These are phyloP conservation scores for Aspergillus neoniger DNA, from an alignment of 2,329 filamentous ascomycete species.

Conservation along the genomic window DNA sequence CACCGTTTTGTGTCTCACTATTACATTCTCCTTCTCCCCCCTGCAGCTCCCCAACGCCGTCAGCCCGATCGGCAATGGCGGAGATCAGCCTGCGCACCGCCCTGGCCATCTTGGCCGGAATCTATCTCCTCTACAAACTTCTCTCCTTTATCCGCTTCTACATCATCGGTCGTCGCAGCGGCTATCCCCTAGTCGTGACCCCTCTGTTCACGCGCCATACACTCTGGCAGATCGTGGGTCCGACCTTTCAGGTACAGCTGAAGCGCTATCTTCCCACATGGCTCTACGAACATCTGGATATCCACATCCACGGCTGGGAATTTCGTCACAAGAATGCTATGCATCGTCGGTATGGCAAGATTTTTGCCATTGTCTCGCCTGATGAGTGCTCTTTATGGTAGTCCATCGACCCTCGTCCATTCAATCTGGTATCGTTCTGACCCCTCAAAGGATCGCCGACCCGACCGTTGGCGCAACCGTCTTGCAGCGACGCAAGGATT, in stretches of 20 bases:
- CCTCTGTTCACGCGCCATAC: constrained; percentile 26
- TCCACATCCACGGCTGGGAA: constrained; percentile 37
- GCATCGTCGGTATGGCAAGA: constrained; percentile 31
- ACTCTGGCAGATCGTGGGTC: constrained; percentile 32
- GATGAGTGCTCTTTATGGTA: constrained; percentile 15
- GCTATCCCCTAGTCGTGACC: constrained; percentile 28
- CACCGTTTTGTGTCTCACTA: no score
- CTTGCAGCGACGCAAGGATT: constrained; percentile 40
- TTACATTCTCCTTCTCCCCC: neutral
- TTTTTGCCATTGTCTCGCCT: constrained; percentile 35
- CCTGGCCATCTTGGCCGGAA: neutral
- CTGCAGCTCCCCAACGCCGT: neutral
- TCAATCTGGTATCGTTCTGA: neutral
- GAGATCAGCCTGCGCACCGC: neutral
- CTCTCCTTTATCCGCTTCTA: constrained; percentile 14
- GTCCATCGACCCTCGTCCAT: neutral
- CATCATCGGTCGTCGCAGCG: constrained; percentile 26
- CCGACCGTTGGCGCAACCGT: constrained; percentile 32
- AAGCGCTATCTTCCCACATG: constrained; percentile 29
- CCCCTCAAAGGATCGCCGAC: constrained; percentile 22
- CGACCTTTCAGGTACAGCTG: constrained; percentile 22
- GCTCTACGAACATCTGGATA: constrained; percentile 27
- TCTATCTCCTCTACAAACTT: constrained; percentile 4
- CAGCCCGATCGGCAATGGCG: neutral
- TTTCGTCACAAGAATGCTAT: constrained; percentile 29